A percentile compares a stretch with the other conserved stretches of the same genome.
These are phyloP conservation scores for Colletotrichum sp. DNA, from an alignment of 2,329 filamentous ascomycete genomes.

Conservation along the genomic window DNA sequence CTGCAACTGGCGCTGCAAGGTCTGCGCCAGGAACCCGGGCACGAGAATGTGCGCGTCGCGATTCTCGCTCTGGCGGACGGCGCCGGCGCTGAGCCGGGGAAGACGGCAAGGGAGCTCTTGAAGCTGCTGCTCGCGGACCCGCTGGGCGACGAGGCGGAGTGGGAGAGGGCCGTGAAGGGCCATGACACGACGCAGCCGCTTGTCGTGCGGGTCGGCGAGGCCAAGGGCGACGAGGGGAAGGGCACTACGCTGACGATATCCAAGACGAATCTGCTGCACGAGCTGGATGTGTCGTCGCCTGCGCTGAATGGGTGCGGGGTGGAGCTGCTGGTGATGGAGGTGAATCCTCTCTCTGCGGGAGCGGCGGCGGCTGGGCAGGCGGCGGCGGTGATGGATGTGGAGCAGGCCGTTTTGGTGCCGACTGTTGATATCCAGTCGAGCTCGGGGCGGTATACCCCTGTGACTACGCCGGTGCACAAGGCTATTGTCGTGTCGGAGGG, in stretches of 20 bases:
- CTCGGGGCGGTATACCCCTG: conserved; percentile 67
- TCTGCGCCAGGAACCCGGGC: conserved; percentile 59
- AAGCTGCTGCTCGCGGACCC: conserved; percentile 75
- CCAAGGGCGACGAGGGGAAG: not conserved
- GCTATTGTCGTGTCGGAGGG: conserved; percentile 77
- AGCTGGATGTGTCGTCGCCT: conserved; percentile 68
- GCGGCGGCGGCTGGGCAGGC: conserved; percentile 42
- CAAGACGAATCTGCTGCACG: conserved; percentile 49
- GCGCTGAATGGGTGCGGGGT: conserved; percentile 65
- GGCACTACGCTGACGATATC: conserved; percentile 22
- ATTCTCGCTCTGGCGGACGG: conserved; percentile 54
- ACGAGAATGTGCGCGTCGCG: conserved; percentile 64
- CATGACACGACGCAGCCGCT: conserved; percentile 61
- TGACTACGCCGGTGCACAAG: conserved; percentile 85
- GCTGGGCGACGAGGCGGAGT: conserved; percentile 63
- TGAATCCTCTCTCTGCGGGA: conserved; percentile 49
- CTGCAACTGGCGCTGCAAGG: conserved; percentile 75
- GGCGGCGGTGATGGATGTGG: conserved; percentile 42
- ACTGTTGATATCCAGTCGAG: conserved; percentile 72
- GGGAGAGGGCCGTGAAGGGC: conserved; percentile 68
- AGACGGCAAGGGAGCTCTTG: conserved; percentile 68
- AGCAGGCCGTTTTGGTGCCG: conserved; percentile 77
- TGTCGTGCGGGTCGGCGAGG: conserved; percentile 55
- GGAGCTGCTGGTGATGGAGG: conserved; percentile 66
- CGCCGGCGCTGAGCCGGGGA: conserved; percentile 34